Conservation (phyloP, 345 rosid species). For the Populus simonii region DNA sequence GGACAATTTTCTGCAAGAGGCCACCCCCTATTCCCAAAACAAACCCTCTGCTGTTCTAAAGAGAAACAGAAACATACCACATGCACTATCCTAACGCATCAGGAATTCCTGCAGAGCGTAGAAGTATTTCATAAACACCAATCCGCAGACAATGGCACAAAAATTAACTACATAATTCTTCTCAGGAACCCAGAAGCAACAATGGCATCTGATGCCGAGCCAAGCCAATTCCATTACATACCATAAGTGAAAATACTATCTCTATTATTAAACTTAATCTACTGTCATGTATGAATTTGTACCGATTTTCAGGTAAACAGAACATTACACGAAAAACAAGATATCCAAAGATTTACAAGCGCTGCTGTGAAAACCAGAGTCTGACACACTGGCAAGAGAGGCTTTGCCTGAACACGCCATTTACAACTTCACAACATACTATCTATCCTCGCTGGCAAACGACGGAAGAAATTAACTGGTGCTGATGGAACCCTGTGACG, state of each 20-base stretch:
- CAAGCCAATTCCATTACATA: not conserved
- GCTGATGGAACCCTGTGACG: slow-evolving; percentile 25
- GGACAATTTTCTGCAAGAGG: not conserved
- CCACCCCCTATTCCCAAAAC: not conserved
- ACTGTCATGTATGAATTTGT: not conserved
- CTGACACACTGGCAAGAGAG: slow-evolving; percentile 6
- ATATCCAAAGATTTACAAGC: slow-evolving; percentile 19
- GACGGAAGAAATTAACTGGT: slow-evolving; percentile 29
- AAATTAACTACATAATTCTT: not conserved
- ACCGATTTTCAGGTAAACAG: not conserved
- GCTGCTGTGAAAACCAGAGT: slow-evolving; percentile 14
- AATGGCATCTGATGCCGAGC: not conserved
- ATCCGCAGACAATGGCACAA: not conserved
- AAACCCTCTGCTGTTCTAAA: not conserved
- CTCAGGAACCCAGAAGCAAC: not conserved
- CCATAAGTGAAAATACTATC: not conserved
- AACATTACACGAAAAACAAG: not conserved
- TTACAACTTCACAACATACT: slow-evolving; percentile 21
- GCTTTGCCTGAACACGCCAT: slow-evolving; percentile 1
- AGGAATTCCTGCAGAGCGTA: not conserved
- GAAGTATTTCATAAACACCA: not conserved
- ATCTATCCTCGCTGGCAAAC: slow-evolving; percentile 30
- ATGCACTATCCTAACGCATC: not conserved
- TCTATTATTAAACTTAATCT: not conserved
- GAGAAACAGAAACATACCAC: not conserved